These are phyloP conservation scores for Wickerhamomyces kurtzmanii DNA, from an alignment of 805 yeast genomes.

Conservation along the genomic window DNA sequence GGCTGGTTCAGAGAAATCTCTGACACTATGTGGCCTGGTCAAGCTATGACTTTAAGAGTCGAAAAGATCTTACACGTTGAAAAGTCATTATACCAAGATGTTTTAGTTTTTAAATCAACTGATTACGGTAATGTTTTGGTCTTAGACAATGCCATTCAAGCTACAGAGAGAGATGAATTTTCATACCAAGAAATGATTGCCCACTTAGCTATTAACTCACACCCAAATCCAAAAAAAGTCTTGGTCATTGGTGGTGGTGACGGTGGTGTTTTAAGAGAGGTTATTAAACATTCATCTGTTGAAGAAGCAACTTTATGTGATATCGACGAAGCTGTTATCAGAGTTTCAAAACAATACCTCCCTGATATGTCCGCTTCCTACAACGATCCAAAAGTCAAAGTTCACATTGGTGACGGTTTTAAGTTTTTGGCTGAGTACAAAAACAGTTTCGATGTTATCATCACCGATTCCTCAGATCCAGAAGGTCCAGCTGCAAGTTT, in stretches of 20 bases:
- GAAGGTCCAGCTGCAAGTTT: conserved; percentile 96
- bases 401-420: conserved; percentile 96
- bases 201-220: conserved; percentile 86
- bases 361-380: conserved; percentile 84
- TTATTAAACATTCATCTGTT: conserved; percentile 78
- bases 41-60: conserved; percentile 88
- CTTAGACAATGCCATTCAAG: conserved; percentile 91
- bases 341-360: conserved; percentile 75
- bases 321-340: conserved; percentile 89
- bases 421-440: conserved; percentile 80
- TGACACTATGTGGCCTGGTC: conserved; percentile 98
- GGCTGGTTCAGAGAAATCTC: conserved; percentile 98
- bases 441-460: conserved; percentile 87
- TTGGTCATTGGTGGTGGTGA: conserved; percentile 98
- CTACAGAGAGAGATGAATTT: conserved; percentile 94
- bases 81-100: conserved; percentile 87
- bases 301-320: conserved; percentile 91
- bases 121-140: conserved; percentile 94
- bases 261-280: conserved; percentile 95
- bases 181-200: conserved; percentile 98
- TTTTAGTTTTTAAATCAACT: conserved; percentile 84
- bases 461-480: conserved; percentile 96
- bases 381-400: conserved; percentile 80
- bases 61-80: conserved; percentile 80
- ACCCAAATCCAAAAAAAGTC: conserved; percentile 89